Evolutionary conservation across 1,139 yeast genomes (phyloP), one percentile per base, ranked within the genome.

Genomic region (Candida sojae): DNA sequence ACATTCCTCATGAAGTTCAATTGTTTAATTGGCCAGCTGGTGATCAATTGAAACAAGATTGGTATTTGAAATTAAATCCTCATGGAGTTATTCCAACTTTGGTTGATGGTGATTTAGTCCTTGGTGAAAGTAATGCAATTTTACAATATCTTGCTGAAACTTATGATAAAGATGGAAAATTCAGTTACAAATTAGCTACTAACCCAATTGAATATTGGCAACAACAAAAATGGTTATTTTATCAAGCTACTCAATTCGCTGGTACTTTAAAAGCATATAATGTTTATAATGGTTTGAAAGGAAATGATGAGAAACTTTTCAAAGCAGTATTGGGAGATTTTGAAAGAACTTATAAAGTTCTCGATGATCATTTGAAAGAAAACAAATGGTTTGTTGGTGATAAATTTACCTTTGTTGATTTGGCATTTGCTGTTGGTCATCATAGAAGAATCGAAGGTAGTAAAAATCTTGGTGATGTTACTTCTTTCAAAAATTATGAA

Each of bases 51-150:
- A 60, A 48, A 43, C 35, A 43, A 25, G 49, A 46, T 8, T 46
- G 50, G 52, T 55, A 50, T 34, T 28, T 47, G 38, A 46, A 53
- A 38, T 38, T 55, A 12, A 53, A 53, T 34, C 57, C 58, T 3
- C 45, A 49, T 32, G 56, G 55, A 1, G 12, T 43, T 12, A 38
- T 53, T 11, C 58, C 58, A 9, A 45, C 51, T n/a, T 40, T 53
- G 9, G 51, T 50, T n/a, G 57, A 53, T 32, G 48, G 43, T 32
- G 39, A 43, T 4, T 12, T 45, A 21, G 31, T 40, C 6, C n/a
- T 53, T 10, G 34, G 32, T 35, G 57, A 53, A 45, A 44, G 53
- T 21, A 52, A 46, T 40, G 54, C 55, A 4, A 46, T 53, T n/a
- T 38, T 49, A 13, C 38, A 41, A 35, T 53, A 52, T 39, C 34